These are phyloP conservation scores for Bondarzewia mesenterica DNA, from an alignment of 1,284 basidiomycete species.

Conservation along the genomic window DNA sequence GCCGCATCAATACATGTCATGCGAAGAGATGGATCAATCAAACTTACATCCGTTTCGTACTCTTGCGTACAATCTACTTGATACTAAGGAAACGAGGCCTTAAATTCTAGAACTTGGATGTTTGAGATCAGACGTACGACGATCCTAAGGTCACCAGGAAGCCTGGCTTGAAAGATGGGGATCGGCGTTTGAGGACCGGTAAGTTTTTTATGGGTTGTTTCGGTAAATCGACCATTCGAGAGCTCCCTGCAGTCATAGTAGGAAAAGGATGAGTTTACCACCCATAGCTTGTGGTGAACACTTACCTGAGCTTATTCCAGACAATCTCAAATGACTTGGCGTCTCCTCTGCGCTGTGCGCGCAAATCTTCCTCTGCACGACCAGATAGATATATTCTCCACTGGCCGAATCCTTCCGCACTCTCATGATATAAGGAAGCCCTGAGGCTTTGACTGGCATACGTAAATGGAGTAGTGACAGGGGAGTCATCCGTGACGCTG, in stretches of 20 bases:
- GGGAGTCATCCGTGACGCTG: background rate
- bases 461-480: background rate
- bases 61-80: slow-evolving; percentile 12
- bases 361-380: slow-evolving; percentile 34
- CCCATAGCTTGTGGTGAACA: slow-evolving; percentile 2
- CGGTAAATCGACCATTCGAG: slow-evolving; percentile 59
- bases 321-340: slow-evolving; percentile 36
- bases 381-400: slow-evolving; percentile 44
- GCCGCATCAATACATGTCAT: background rate
- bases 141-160: slow-evolving; percentile 51
- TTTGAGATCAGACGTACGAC: slow-evolving; percentile 34
- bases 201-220: slow-evolving; percentile 60
- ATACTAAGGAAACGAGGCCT: background rate
- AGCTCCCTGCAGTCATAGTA: slow-evolving; percentile 37
- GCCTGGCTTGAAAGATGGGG: slow-evolving; percentile 63
- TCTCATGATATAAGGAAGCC: slow-evolving; percentile 41
- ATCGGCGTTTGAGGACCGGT: slow-evolving; percentile 28
- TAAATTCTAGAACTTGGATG: background rate
- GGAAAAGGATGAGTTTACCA: background rate
- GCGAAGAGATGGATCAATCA: slow-evolving; percentile 3
- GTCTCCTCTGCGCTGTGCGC: slow-evolving; percentile 31
- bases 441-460: slow-evolving; percentile 34
- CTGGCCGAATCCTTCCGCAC: slow-evolving; percentile 41
- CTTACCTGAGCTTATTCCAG: slow-evolving; percentile 53
- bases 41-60: slow-evolving; percentile 36